Conservation (phyloP, 768 basidiomycete genomes). For the Trametes coccinea region DNA sequence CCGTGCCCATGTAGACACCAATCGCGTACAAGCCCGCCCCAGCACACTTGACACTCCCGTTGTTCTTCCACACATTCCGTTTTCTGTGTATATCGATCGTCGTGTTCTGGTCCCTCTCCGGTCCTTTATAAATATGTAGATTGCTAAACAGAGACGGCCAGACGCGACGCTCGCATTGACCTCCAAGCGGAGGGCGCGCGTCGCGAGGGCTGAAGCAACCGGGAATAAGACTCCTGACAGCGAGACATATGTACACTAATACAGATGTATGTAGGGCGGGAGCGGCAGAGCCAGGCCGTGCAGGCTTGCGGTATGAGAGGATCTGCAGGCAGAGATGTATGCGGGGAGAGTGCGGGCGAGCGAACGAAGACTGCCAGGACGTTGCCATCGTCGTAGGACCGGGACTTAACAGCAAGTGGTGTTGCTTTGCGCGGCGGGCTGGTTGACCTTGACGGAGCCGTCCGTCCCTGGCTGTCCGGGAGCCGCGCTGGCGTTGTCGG, state of each 20-base stretch:
- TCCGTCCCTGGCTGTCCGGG: constrained; percentile 42
- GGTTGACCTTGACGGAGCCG: constrained; percentile 67
- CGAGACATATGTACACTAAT: constrained; percentile 14
- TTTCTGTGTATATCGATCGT: not conserved
- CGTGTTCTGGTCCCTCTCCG: not conserved
- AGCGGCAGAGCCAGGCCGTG: not conserved
- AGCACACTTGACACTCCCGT: too few species aligned
- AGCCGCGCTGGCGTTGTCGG: constrained; percentile 50
- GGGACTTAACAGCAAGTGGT: constrained; percentile 50
- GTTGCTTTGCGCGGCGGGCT: constrained; percentile 47
- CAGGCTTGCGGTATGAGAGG: not conserved
- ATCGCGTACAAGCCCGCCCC: not conserved
- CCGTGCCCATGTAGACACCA: constrained; percentile 21
- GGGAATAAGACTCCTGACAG: constrained; percentile 10
- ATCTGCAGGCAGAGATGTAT: constrained; percentile 9
- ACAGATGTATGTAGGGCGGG: constrained; percentile 6
- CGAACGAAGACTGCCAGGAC: too few species aligned
- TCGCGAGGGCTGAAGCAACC: constrained; percentile 9
- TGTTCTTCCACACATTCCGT: not conserved
- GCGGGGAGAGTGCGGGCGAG: not conserved
- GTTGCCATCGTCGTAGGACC: too few species aligned
- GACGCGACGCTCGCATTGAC: not conserved
- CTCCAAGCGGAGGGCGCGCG: not conserved
- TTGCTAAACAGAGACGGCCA: constrained; percentile 13
- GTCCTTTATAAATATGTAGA: constrained; percentile 23